Conservation (phyloP, 2,329 filamentous ascomycete species). For the Epicoccum sorghinum region DNA sequence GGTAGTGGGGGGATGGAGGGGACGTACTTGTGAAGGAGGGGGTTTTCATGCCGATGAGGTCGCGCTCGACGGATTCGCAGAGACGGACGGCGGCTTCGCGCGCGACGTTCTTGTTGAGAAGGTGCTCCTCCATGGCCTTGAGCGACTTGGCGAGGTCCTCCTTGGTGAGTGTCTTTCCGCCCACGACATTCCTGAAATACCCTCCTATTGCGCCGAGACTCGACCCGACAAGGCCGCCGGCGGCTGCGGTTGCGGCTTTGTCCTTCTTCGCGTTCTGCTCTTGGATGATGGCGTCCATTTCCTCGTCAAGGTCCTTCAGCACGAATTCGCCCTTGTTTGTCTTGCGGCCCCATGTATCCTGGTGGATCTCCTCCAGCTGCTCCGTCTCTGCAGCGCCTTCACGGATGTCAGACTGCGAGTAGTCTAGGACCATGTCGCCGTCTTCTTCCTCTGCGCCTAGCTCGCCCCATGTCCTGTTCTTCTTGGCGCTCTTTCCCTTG, state of each 20-base stretch:
- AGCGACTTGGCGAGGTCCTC: conserved; percentile 89
- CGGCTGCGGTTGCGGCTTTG: conserved; percentile 28
- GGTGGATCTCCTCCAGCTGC: conserved; percentile 74
- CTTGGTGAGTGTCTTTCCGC: conserved; percentile 89
- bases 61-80: conserved; percentile 88
- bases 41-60: conserved; percentile 89
- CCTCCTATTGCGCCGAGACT: conserved; percentile 83
- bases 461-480: conserved; percentile 89
- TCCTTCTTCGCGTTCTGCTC: conserved; percentile 69
- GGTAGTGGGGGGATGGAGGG: not conserved
- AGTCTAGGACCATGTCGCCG: conserved; percentile 81
- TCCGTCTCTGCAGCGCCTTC: conserved; percentile 58
- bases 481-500: conserved; percentile 72
- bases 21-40: conserved; percentile 78
- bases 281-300: conserved; percentile 87
- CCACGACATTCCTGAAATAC: conserved; percentile 92
- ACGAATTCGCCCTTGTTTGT: conserved; percentile 92
- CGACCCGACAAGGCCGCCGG: conserved; percentile 72
- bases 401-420: conserved; percentile 70
- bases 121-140: conserved; percentile 94
- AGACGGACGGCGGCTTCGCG: conserved; percentile 90
- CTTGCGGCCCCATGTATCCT: conserved; percentile 81
- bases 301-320: conserved; percentile 88
- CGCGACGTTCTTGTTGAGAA: conserved; percentile 94
- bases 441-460: conserved; percentile 88